Conservation (phyloP, 2,329 filamentous ascomycete genomes). For the Aspergillus cejpii region DNA sequence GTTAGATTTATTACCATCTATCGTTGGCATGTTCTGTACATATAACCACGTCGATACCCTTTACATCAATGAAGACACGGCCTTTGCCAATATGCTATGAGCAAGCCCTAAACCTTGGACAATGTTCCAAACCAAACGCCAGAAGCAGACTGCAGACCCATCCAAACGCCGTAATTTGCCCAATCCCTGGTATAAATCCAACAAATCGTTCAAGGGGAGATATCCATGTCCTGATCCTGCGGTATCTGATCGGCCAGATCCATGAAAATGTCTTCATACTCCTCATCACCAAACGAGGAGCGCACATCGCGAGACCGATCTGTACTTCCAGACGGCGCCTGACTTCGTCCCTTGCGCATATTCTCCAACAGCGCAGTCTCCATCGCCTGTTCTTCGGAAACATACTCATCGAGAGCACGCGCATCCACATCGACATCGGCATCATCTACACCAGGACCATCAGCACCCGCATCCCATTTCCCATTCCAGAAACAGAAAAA, state of each 20-base stretch:
- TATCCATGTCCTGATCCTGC: slow-evolving; percentile 35
- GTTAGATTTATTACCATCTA: slow-evolving; percentile 12
- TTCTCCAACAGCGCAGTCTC: slow-evolving; percentile 26
- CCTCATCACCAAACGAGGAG: slow-evolving; percentile 46
- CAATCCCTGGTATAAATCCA: neutral
- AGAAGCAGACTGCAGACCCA: neutral
- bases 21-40: slow-evolving; percentile 17
- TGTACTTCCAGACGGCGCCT: neutral
- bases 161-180: slow-evolving; percentile 1
- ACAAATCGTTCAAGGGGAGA: slow-evolving; percentile 23
- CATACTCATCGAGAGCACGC: slow-evolving; percentile 31
- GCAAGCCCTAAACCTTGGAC: neutral
- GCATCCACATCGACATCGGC: slow-evolving; percentile 26
- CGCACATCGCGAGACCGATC: slow-evolving; percentile 8
- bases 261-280: slow-evolving; percentile 59
- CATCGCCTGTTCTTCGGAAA: slow-evolving; percentile 31
- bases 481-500: neutral
- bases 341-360: neutral
- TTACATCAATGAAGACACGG: slow-evolving; percentile 29
- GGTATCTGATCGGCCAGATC: slow-evolving; percentile 50
- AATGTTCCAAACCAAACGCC: neutral
- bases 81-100: slow-evolving; percentile 1
- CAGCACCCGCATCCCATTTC: neutral
- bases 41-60: slow-evolving; percentile 28
- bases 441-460: slow-evolving; percentile 15